Percentiles rank a stretch among this genome's conserved stretches.
phyloP scores from a whole-genome alignment of 345 rosid species.

The Barbarea vulgaris region DNA sequence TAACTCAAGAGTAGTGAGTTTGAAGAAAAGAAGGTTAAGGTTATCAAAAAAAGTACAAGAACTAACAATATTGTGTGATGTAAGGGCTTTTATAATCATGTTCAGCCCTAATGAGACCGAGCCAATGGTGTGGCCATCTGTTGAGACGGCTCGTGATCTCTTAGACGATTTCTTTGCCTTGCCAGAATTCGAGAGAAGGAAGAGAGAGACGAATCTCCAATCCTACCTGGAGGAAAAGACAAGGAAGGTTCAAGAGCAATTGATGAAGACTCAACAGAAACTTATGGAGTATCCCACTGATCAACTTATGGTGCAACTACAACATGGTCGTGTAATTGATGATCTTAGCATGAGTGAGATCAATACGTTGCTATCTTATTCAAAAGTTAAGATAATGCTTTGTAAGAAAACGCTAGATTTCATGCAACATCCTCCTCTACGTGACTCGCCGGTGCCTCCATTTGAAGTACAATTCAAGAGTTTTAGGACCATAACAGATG shows the following conservation, averaged over 20 bases:
- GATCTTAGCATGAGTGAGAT: too few species aligned
- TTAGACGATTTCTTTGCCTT: constrained; percentile 15
- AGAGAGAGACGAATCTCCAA: constrained; percentile 19
- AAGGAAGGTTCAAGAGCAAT: neutral
- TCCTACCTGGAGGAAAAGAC: constrained; percentile 27
- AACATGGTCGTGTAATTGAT: too few species aligned
- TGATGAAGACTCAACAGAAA: neutral
- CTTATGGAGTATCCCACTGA: too few species aligned
- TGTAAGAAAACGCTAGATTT: too few species aligned
- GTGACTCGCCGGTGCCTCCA: neutral
- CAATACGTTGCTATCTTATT: too few species aligned
- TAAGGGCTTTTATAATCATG: constrained; percentile 55
- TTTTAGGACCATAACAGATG: neutral
- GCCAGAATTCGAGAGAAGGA: constrained; percentile 10
- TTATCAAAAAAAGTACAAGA: constrained; percentile 64
- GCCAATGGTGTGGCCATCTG: constrained; percentile 62
- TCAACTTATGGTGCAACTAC: too few species aligned
- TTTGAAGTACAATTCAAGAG: neutral
- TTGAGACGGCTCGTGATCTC: constrained; percentile 19
- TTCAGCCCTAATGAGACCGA: constrained; percentile 42
- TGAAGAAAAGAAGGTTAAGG: too few species aligned
- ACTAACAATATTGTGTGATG: constrained; percentile 58
- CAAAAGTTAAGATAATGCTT: too few species aligned
- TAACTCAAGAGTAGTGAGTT: too few species aligned
- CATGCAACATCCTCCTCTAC: too few species aligned